These are phyloP conservation scores for Alternaria ventricosa DNA, from an alignment of 2,329 filamentous ascomycete genomes.

Conservation along the genomic window DNA sequence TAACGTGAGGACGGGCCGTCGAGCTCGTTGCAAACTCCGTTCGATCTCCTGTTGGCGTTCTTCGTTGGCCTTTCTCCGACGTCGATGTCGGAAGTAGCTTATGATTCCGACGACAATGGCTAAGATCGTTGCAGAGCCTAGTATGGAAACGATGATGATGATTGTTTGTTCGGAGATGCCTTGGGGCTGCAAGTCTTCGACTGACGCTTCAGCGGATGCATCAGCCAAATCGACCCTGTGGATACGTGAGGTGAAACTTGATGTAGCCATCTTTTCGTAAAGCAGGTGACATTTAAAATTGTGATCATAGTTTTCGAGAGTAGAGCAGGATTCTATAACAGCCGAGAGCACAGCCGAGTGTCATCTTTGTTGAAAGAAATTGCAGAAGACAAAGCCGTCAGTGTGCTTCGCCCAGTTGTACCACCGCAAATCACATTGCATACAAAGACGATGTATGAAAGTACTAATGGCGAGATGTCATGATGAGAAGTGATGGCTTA, in stretches of 20 bases:
- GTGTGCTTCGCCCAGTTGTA: neutral
- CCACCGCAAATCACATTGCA: neutral
- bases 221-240: neutral
- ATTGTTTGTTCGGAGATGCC: neutral
- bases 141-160: neutral
- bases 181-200: neutral
- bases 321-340: neutral
- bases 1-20: neutral
- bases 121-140: neutral
- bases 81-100: neutral
- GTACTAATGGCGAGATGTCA: neutral
- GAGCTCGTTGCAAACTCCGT: constrained; percentile 1
- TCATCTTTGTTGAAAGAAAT: neutral
- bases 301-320: neutral
- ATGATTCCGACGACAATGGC: neutral
- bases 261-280: neutral
- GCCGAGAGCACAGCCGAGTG: neutral
- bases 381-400: neutral
- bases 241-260: neutral
- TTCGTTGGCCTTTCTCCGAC: neutral
- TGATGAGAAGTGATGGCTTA: neutral
- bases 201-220: neutral
- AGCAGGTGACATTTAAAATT: neutral
- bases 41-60: constrained; percentile 6
- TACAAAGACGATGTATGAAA: neutral